Conservation (phyloP, 2,329 filamentous ascomycete species). For the Thielaviopsis cerberus region DNA sequence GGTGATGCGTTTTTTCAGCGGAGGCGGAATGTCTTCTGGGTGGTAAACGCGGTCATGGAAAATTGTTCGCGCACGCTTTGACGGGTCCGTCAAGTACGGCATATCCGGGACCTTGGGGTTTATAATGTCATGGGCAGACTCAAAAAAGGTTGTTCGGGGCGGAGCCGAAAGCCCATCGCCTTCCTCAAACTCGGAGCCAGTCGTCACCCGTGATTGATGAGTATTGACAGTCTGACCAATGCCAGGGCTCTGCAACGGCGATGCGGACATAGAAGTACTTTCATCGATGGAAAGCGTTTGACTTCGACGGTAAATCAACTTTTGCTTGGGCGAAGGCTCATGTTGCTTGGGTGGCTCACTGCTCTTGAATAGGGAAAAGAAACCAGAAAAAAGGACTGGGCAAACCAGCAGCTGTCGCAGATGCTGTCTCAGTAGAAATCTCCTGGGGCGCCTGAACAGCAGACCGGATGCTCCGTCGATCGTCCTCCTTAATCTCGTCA, state of each 20-base stretch:
- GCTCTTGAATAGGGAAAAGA: slow-evolving; percentile 59
- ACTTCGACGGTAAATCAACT: slow-evolving; percentile 56
- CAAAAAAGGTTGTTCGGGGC: slow-evolving; percentile 81
- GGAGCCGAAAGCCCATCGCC: slow-evolving; percentile 42
- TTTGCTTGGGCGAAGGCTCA: slow-evolving; percentile 38
- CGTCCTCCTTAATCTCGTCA: slow-evolving; percentile 49
- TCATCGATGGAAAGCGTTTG: slow-evolving; percentile 42
- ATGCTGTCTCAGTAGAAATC: slow-evolving; percentile 9
- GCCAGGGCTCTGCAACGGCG: neutral
- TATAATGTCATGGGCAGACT: slow-evolving; percentile 80
- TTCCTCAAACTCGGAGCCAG: slow-evolving; percentile 31
- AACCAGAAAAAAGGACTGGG: slow-evolving; percentile 35
- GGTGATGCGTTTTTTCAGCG: slow-evolving; percentile 39
- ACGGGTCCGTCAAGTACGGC: slow-evolving; percentile 70
- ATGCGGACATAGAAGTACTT: neutral
- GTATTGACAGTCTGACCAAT: slow-evolving; percentile 13
- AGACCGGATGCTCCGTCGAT: slow-evolving; percentile 37
- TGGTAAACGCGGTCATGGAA: slow-evolving; percentile 96
- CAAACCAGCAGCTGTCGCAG: slow-evolving; percentile 13
- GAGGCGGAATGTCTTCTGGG: slow-evolving; percentile 75
- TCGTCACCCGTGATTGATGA: slow-evolving; percentile 24
- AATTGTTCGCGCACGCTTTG: slow-evolving; percentile 67
- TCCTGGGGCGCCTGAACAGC: slow-evolving; percentile 19
- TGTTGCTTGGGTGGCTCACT: slow-evolving; percentile 31
- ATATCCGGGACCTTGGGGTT: slow-evolving; percentile 71